phyloP scores from a whole-genome alignment of 768 basidiomycete genomes.

The Pholiota conissans region DNA sequence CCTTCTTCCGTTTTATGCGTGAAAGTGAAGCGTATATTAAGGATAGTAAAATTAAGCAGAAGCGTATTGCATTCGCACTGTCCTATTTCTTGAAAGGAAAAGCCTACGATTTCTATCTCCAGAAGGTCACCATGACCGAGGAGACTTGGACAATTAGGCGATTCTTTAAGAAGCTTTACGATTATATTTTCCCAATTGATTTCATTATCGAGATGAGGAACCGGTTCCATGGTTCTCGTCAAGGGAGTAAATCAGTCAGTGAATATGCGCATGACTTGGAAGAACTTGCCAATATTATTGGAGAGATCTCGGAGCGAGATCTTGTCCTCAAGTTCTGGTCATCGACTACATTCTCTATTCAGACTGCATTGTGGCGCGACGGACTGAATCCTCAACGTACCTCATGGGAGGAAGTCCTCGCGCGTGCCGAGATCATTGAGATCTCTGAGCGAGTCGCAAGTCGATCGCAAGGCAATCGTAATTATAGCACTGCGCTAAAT shows the following conservation, averaged over 20 bases:
- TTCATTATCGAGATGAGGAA: constrained; percentile 19
- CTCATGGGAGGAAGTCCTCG: neutral
- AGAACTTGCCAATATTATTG: neutral
- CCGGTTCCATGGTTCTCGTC: neutral
- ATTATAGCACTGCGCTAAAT: too few relatives aligned
- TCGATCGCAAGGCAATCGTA: neutral
- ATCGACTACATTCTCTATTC: neutral
- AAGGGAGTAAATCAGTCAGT: neutral
- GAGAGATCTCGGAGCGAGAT: neutral
- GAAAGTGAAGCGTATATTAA: constrained; percentile 10
- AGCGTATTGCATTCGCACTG: constrained; percentile 9
- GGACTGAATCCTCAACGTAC: neutral
- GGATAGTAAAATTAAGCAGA: constrained; percentile 5
- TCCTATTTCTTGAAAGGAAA: constrained; percentile 8
- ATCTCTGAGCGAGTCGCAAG: neutral
- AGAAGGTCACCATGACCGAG: constrained; percentile 20
- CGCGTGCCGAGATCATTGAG: constrained; percentile 6
- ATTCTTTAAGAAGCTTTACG: constrained; percentile 33
- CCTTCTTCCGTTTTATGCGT: constrained; percentile 15
- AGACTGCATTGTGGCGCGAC: neutral
- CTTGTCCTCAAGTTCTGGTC: neutral
- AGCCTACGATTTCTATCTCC: constrained; percentile 14
- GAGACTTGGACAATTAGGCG: constrained; percentile 25
- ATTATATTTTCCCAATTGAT: constrained; percentile 36
- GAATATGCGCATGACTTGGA: neutral